Evolutionary conservation across 2,329 filamentous ascomycete genomes (phyloP).

Genomic region (Aspergillus uvarum): DNA sequence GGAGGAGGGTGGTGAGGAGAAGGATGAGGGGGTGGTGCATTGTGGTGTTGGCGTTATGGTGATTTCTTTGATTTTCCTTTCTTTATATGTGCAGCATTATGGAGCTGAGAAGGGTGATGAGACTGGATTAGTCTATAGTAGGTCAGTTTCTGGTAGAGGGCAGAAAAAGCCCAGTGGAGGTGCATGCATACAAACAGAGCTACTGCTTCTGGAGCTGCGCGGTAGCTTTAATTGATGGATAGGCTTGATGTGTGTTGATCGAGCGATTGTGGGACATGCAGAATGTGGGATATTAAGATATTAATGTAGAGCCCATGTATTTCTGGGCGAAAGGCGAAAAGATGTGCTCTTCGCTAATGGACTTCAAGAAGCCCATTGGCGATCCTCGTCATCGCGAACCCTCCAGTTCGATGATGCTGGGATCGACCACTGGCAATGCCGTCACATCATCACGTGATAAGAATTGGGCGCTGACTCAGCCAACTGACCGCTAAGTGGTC

Average conservation of each 20-base stretch:
- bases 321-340: background rate
- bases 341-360: background rate
- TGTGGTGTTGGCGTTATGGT: conserved; percentile 3
- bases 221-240: background rate
- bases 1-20: conserved; percentile 19
- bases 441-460: conserved; percentile 17
- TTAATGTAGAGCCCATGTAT: background rate
- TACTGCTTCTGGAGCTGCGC: background rate
- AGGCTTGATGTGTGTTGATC: background rate
- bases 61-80: background rate
- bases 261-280: background rate
- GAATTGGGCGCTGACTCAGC: conserved; percentile 20
- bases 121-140: background rate
- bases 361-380: background rate
- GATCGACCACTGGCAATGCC: conserved; percentile 9
- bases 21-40: conserved; percentile 17
- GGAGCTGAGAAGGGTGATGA: background rate
- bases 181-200: no score
- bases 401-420: conserved; percentile 1
- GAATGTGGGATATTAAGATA: background rate
- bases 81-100: conserved; percentile 3
- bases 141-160: background rate
- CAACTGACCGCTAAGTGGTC: conserved; percentile 23
- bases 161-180: background rate
- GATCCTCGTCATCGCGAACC: background rate